These are phyloP conservation scores for Cladosporium sp. DNA, from an alignment of 2,329 filamentous ascomycete species.

Conservation along the genomic window DNA sequence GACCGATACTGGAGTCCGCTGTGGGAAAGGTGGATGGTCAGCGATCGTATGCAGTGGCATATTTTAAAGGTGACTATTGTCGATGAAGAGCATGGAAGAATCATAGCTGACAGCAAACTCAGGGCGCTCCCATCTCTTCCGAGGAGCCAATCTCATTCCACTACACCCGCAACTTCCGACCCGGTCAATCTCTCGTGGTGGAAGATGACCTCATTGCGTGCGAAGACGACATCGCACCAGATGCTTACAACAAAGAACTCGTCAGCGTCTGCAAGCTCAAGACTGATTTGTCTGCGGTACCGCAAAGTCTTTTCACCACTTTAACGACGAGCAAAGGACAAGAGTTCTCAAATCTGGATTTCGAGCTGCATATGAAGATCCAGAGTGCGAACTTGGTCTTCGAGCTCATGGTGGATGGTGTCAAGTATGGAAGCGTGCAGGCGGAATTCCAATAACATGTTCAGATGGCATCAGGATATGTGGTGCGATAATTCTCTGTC, in stretches of 20 bases:
- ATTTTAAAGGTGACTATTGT: constrained; percentile 63
- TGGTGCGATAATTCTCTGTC: too few relatives aligned
- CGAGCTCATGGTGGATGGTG: constrained; percentile 73
- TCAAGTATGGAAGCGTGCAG: constrained; percentile 71
- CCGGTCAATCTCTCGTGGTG: constrained; percentile 70
- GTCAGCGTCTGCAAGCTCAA: constrained; percentile 71
- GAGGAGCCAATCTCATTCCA: constrained; percentile 72
- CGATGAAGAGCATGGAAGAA: neutral
- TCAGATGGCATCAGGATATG: too few relatives aligned
- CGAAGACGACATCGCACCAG: constrained; percentile 63
- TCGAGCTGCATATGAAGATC: constrained; percentile 78
- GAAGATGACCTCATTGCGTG: constrained; percentile 77
- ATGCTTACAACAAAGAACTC: constrained; percentile 46
- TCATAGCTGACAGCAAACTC: neutral
- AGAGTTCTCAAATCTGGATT: constrained; percentile 78
- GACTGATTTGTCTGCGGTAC: constrained; percentile 74
- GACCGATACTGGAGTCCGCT: constrained; percentile 76
- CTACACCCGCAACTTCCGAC: constrained; percentile 80
- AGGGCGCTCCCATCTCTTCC: constrained; percentile 71
- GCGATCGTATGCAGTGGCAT: constrained; percentile 81
- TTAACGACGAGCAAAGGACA: constrained; percentile 74
- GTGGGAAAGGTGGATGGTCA: constrained; percentile 81
- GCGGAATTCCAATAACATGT: constrained; percentile 57
- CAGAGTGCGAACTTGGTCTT: constrained; percentile 73
- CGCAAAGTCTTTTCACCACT: constrained; percentile 67